Base-by-base conservation (phyloP, 2,329 filamentous ascomycete genomes). In the Paecilomyces variotii region DNA sequence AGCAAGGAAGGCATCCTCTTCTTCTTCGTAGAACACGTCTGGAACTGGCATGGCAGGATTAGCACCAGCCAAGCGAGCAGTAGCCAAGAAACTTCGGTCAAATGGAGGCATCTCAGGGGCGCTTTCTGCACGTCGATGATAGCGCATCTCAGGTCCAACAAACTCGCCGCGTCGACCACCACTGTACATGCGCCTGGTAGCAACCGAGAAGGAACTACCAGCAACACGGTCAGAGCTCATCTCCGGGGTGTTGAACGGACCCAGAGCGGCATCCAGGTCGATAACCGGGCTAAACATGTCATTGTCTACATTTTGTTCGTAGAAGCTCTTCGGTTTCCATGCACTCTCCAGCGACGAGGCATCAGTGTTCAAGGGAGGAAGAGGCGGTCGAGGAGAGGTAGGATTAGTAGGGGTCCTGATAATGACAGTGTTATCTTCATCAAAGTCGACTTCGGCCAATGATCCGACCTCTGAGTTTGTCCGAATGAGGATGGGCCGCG, bases 241-340 rank as follows among this genome's bases (percentile, higher is more conserved):
- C 56, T 76, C 76, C 6, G 77, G 76, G 0, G 91, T 96, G 67
- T 95, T 94, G 74, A 96, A 96, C 0, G 93, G 91, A 1, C 91
- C 92, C 1, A 97, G 81, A 27, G 93, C 94, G 19, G 92, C 93
- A 75, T 99, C 94, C 50, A 99, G 79, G 72, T 99, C 94, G 62
- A 99, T 95, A 72, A 97, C 88, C 6, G 89, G 87, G 68, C 86
- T 90, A 56, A 87, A 82, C 2, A 83, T 72, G 60, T 95, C 90
- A 53, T 87, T 84, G 7, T 84, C 80, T 2, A 68, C 61, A 45
- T 56, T 69, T 60, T 77, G 75, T 53, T 77, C 75, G 53, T 77
- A 77, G 56, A 77, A 77, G 56, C 74, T 77, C 56, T 70, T 68
- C 25, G 75, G 75, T 61, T 77, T 77, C 75, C 75, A 77, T 6